These are phyloP conservation scores for Allium fistulosum DNA, from an alignment of 106 monocot species.

Conservation along the genomic window DNA sequence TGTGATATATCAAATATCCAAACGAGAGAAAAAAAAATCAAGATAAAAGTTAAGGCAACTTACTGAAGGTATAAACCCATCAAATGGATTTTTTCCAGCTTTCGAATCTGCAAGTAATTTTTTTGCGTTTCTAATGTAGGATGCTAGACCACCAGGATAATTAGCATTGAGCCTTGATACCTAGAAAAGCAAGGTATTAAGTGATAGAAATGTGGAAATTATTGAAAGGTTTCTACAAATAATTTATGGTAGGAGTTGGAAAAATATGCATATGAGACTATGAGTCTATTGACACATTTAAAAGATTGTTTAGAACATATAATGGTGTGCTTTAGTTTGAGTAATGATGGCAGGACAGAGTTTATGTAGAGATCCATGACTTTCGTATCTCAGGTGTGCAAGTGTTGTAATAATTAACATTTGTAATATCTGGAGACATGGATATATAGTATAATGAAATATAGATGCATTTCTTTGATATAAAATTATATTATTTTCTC, in stretches of 20 bases:
- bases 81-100: constrained; percentile 85
- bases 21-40: neutral
- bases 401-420: no score
- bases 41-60: constrained; percentile 18
- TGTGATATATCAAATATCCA: neutral
- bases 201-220: neutral
- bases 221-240: no score
- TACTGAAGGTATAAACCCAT: constrained; percentile 95
- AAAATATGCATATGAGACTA: neutral
- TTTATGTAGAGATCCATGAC: no score
- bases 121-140: constrained; percentile 88
- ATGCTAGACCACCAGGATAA: constrained; percentile 87
- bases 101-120: constrained; percentile 83
- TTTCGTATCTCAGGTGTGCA: no score
- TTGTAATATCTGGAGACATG: no score
- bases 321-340: neutral
- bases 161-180: constrained; percentile 65
- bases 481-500: no score
- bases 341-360: neutral
- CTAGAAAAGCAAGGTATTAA: constrained; percentile 25
- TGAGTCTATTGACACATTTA: neutral
- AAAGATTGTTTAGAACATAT: neutral
- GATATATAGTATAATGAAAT: no score
- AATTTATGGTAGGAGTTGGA: neutral
- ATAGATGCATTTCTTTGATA: no score